Evolutionary conservation across 352 stramenopile genomes (phyloP).

Genomic region (Pythium brassicae): DNA sequence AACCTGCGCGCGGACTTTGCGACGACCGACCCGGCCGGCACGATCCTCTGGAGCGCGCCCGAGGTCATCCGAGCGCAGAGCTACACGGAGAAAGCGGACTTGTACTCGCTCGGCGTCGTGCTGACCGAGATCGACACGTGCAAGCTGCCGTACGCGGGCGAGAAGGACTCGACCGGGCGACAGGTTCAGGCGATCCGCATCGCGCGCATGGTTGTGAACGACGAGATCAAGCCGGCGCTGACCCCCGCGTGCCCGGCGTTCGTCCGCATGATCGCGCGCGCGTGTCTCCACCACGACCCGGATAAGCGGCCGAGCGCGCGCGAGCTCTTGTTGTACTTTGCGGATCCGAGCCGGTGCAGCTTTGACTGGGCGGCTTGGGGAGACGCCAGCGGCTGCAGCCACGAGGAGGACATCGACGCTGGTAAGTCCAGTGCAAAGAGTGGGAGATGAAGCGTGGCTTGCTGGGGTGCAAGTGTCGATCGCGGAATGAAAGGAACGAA

Average conservation of each 20-base stretch:
- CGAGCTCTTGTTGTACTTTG: constrained; percentile 8
- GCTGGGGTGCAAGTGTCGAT: no score
- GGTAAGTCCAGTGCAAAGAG: no score
- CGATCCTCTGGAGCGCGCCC: constrained; percentile 40
- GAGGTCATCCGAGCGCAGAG: constrained; percentile 35
- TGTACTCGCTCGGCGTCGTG: constrained; percentile 57
- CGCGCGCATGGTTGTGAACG: constrained; percentile 9
- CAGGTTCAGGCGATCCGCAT: constrained; percentile 12
- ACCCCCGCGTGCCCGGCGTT: constrained; percentile 3
- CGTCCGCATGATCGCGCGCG: constrained; percentile 6
- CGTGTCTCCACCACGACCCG: constrained; percentile 11
- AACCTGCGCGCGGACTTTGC: constrained; percentile 15
- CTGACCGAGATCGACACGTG: constrained; percentile 51
- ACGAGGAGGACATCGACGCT: no score
- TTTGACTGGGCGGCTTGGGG: no score
- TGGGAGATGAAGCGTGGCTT: no score
- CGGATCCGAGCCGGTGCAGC: constrained; percentile 6
- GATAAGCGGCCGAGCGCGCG: constrained; percentile 2
- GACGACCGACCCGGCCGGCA: constrained; percentile 19
- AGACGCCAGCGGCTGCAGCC: no score
- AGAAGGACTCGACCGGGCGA: constrained; percentile 6
- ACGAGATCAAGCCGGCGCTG: constrained; percentile 7
- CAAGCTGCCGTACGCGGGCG: constrained; percentile 25
- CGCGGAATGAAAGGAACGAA: not conserved
- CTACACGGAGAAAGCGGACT: constrained; percentile 39